Conservation (phyloP, 2,329 filamentous ascomycete genomes). For the Stenocarpella maydis region DNA sequence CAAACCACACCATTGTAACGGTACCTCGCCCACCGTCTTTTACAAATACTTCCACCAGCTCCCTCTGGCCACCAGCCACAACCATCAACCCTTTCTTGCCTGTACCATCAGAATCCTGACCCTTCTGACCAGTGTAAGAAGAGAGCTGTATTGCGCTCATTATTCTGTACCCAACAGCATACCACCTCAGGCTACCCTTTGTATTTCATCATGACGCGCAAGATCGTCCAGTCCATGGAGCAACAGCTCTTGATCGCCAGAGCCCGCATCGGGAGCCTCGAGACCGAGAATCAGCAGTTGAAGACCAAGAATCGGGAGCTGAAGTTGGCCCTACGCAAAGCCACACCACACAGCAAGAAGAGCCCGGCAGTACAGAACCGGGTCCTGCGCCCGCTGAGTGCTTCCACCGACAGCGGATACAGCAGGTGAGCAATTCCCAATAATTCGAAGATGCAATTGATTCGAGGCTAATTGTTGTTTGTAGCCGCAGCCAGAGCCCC, state of each 20-base stretch:
- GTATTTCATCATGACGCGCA: neutral
- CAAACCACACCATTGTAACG: too few relatives aligned
- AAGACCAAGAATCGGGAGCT: neutral
- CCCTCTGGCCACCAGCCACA: too few relatives aligned
- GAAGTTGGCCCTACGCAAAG: neutral
- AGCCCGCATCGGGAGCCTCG: neutral
- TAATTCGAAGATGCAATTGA: neutral
- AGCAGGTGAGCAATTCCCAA: neutral
- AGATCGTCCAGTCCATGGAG: neutral
- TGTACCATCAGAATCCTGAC: too few relatives aligned
- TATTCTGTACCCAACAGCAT: too few relatives aligned
- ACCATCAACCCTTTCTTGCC: too few relatives aligned
- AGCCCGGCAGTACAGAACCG: neutral
- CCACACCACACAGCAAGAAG: neutral
- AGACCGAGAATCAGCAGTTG: neutral
- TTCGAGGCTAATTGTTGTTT: neutral
- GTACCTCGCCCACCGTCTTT: too few relatives aligned
- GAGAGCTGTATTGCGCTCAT: too few relatives aligned
- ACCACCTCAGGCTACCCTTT: too few relatives aligned
- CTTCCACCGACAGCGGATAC: neutral
- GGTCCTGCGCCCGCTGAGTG: rapidly evolving
- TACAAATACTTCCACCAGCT: too few relatives aligned
- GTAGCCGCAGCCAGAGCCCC: neutral
- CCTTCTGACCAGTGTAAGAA: too few relatives aligned
- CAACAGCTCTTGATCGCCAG: neutral